phyloP scores from a whole-genome alignment of 495 filamentous ascomycete species.

The Penicillium pulvis region DNA sequence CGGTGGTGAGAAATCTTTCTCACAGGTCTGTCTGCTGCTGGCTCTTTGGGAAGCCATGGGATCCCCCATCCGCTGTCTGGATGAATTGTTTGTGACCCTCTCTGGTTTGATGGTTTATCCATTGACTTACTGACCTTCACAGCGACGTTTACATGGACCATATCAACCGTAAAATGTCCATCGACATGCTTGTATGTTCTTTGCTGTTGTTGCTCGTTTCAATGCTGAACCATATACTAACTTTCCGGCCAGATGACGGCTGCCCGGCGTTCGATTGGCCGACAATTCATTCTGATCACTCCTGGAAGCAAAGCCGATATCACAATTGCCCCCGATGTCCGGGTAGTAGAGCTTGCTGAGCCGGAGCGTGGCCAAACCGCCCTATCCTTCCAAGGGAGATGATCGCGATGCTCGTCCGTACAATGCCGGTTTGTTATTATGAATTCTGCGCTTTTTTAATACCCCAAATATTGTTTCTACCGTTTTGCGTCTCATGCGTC shows the following conservation, averaged over 20 bases:
- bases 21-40: conserved; percentile 89
- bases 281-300: conserved; percentile 96
- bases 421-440: not conserved
- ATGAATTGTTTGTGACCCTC: conserved; percentile 75
- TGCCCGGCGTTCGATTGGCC: conserved; percentile 79
- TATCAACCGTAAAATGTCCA: conserved; percentile 90
- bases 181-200: conserved; percentile 83
- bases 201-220: not conserved
- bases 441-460: not conserved
- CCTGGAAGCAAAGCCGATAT: conserved; percentile 80
- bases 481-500: not conserved
- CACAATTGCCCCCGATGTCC: conserved; percentile 73
- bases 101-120: not conserved
- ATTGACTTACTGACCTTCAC: conserved; percentile 23
- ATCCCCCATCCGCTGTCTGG: conserved; percentile 87
- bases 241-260: conserved; percentile 64
- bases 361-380: conserved; percentile 55
- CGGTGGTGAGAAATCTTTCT: conserved; percentile 97
- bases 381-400: conserved; percentile 32
- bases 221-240: conserved; percentile 12
- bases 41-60: conserved; percentile 99
- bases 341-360: conserved; percentile 78
- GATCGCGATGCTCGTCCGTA: not conserved
- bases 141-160: conserved; percentile 99
- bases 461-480: conserved; percentile 1